Evolutionary conservation across 2,329 filamentous ascomycete species (phyloP), one percentile per base, ranked within the genome.

Genomic region (Didymosphaeria variabile): DNA sequence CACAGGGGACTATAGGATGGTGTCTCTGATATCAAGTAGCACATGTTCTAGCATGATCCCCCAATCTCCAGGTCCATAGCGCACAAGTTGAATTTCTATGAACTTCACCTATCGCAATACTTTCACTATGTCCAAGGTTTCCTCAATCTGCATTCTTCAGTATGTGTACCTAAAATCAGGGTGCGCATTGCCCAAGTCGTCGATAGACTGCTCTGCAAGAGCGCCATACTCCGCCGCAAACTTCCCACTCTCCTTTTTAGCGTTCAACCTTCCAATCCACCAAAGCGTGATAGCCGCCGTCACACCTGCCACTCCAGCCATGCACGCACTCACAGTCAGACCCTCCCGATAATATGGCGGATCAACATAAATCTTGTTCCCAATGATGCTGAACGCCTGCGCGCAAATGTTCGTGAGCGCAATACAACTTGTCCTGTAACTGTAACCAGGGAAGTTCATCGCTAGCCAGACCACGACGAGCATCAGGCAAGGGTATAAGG

Each of bases 361-460:
- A 49, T 49, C 46, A 29, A 31, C 23, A 19, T 49, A 49, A n/a
- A 49, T 31, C 23, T 49, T 49, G 46, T 49, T 49, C 3, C 46
- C 46, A n/a, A 49, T 49, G 26, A 49, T 49, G 7, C 23, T 31
- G 13, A 49, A 49, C 23, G 32, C 2, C 23, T 49, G 46, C 26
- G 46, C 21, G 23, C 46, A 49, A 31, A 49, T 31, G 29, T 49
- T 49, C 13, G 46, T 49, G 23, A 49, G 46, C 12, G 46, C 46
- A 31, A 49, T 49, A 26, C 46, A 17, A 13, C 23, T 31, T n/a
- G 46, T 49, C 8, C 46, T 23, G 17, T 49, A n/a, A 26, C 46
- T 49, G 13, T 49, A 49, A 31, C 46, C 46, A 13, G 46, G 46
- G 32, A 51, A 51, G 15, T 51, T 51, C 47, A 51, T 51, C 31